A percentile compares a stretch with the other conserved stretches of the same genome.
Conservation (phyloP, 1,139 yeast species). For the Sugiyamaella paludigena region DNA sequence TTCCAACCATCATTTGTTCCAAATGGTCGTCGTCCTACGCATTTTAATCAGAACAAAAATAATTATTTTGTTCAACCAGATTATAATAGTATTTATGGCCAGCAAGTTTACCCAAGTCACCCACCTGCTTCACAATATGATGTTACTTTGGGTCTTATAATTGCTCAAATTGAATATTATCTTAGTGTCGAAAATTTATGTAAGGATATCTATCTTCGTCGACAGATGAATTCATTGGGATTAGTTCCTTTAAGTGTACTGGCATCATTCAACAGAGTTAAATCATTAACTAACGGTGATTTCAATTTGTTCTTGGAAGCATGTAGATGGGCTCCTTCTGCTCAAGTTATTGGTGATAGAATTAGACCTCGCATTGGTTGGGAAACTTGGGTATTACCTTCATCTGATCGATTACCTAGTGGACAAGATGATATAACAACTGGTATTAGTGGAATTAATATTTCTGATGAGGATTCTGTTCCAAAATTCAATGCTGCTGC, state of each 20-base stretch:
- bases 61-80: slow-evolving; percentile 25
- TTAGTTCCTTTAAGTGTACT: slow-evolving; percentile 63
- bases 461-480: slow-evolving; percentile 24
- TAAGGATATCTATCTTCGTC: slow-evolving; percentile 74
- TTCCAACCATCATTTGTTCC: slow-evolving; percentile 13
- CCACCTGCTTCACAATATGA: slow-evolving; percentile 29
- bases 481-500: slow-evolving; percentile 40
- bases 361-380: slow-evolving; percentile 46
- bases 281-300: slow-evolving; percentile 55
- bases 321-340: slow-evolving; percentile 42
- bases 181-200: slow-evolving; percentile 83
- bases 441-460: background rate
- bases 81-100: slow-evolving; percentile 20
- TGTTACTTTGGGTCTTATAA: slow-evolving; percentile 33
- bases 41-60: slow-evolving; percentile 21
- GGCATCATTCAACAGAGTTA: slow-evolving; percentile 72
- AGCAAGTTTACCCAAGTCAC: slow-evolving; percentile 23
- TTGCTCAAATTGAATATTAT: slow-evolving; percentile 77
- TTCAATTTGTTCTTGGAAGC: slow-evolving; percentile 47
- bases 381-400: slow-evolving; percentile 51
- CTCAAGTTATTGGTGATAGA: slow-evolving; percentile 48
- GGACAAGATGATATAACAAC: slow-evolving; percentile 40
- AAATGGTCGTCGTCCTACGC: slow-evolving; percentile 23
- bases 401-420: slow-evolving; percentile 44
- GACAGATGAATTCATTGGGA: slow-evolving; percentile 76